phyloP scores from a whole-genome alignment of 495 filamentous ascomycete genomes.

The Filosporella fistucella region DNA sequence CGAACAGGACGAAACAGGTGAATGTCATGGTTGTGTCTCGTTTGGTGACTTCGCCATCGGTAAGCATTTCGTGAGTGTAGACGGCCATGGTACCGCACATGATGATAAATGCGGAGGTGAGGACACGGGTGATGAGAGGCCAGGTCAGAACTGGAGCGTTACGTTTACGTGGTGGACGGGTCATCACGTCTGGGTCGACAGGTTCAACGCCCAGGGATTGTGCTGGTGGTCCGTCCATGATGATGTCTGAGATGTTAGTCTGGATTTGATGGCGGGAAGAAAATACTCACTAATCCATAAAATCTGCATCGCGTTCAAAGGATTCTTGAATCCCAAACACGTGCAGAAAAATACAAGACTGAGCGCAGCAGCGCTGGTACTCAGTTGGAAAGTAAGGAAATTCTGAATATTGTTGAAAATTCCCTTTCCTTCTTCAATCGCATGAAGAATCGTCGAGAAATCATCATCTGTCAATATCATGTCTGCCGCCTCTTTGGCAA shows the following conservation, averaged over 20 bases:
- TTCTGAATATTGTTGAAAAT: constrained; percentile 99
- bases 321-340: constrained; percentile 85
- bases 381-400: constrained; percentile 97
- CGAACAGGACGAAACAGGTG: constrained; percentile 95
- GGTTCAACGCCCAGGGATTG: constrained; percentile 96
- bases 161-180: constrained; percentile 77
- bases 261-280: neutral
- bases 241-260: constrained; percentile 66
- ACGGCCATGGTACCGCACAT: constrained; percentile 87
- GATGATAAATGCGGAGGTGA: constrained; percentile 85
- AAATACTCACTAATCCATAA: constrained; percentile 89
- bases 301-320: constrained; percentile 98
- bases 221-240: constrained; percentile 97
- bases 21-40: constrained; percentile 99
- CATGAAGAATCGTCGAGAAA: constrained; percentile 92
- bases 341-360: constrained; percentile 90
- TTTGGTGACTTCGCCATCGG: constrained; percentile 72
- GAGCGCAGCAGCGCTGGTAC: constrained; percentile 91
- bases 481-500: constrained; percentile 98
- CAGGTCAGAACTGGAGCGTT: constrained; percentile 83
- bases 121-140: constrained; percentile 73
- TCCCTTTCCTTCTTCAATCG: constrained; percentile 97
- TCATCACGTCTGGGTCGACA: constrained; percentile 93
- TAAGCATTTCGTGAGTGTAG: constrained; percentile 83
- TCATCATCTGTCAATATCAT: constrained; percentile 99